phyloP scores from a whole-genome alignment of 1,139 yeast genomes.

The Geotrichum reessii region DNA sequence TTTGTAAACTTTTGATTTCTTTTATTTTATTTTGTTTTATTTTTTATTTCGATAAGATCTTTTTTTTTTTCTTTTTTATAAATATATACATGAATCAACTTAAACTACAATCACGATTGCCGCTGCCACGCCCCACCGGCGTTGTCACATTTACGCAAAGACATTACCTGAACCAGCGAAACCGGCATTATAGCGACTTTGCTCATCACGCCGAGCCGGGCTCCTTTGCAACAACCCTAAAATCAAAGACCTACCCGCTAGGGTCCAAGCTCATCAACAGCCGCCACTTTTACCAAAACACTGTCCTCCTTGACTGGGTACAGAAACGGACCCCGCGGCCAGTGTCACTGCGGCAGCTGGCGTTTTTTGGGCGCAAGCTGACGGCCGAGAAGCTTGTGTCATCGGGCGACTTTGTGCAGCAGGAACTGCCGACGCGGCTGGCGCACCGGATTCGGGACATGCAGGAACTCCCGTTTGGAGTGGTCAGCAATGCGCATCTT shows the following conservation, averaged over 20 bases:
- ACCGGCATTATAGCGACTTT: slow-evolving; percentile 11
- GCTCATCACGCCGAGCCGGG: slow-evolving; percentile 20
- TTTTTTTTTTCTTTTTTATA: too few species aligned
- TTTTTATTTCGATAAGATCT: too few species aligned
- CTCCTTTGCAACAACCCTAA: slow-evolving; percentile 8
- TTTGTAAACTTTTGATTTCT: too few species aligned
- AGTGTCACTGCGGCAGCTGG: slow-evolving; percentile 77
- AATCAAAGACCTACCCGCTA: slow-evolving; percentile 30
- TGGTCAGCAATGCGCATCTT: slow-evolving; percentile 78
- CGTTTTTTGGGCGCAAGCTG: slow-evolving; percentile 77
- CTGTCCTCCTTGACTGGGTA: slow-evolving; percentile 61
- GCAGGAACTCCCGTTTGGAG: slow-evolving; percentile 77
- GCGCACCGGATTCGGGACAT: slow-evolving; percentile 75
- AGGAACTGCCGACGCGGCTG: slow-evolving; percentile 77
- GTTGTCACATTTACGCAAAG: neutral
- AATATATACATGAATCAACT: neutral
- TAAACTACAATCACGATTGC: neutral
- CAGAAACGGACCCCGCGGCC: slow-evolving; percentile 67
- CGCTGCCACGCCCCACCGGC: neutral
- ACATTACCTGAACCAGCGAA: too few species aligned
- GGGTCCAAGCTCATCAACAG: slow-evolving; percentile 39
- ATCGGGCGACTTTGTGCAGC: slow-evolving; percentile 81
- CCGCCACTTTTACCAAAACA: slow-evolving; percentile 79
- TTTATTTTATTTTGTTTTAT: too few species aligned
- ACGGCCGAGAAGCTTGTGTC: slow-evolving; percentile 72